Conservation (phyloP, 2,329 filamentous ascomycete species). For the Penicillium sp. region DNA sequence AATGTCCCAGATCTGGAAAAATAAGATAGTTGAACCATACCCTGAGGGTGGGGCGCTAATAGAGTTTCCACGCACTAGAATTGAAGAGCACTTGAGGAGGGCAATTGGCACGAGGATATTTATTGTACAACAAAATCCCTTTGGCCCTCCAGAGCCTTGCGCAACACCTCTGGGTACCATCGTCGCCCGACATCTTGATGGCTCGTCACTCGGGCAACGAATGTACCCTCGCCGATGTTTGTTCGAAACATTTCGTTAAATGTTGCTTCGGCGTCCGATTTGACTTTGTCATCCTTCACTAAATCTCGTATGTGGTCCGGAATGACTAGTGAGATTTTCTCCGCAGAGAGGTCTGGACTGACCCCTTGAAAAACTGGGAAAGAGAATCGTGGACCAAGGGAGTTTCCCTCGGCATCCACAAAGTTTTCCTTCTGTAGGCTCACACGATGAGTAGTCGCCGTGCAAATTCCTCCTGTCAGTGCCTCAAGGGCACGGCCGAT, state of each 20-base stretch:
- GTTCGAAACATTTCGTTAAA: slow-evolving; percentile 34
- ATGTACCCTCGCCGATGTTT: slow-evolving; percentile 31
- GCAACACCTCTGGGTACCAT: slow-evolving; percentile 36
- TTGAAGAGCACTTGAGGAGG: too few species aligned
- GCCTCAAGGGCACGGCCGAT: slow-evolving; percentile 41
- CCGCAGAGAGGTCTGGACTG: slow-evolving; percentile 29
- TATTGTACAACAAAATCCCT: slow-evolving; percentile 13
- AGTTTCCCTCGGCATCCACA: slow-evolving; percentile 16
- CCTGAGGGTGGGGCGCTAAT: too few species aligned
- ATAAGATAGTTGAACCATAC: too few species aligned
- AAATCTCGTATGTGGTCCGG: slow-evolving; percentile 29
- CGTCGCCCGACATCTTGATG: slow-evolving; percentile 35
- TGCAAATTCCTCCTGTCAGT: slow-evolving; percentile 34
- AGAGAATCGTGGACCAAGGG: slow-evolving; percentile 32
- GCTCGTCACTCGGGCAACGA: slow-evolving; percentile 35
- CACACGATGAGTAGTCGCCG: slow-evolving; percentile 36
- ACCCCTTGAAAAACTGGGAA: slow-evolving; percentile 37
- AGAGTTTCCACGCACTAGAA: too few species aligned
- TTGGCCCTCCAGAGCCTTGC: slow-evolving; percentile 27
- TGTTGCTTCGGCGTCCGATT: slow-evolving; percentile 36
- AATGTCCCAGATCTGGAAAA: slow-evolving; percentile 2
- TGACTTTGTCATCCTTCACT: slow-evolving; percentile 29
- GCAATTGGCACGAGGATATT: neutral
- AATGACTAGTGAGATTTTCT: slow-evolving; percentile 28
- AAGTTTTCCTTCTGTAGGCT: slow-evolving; percentile 28